Conservation (phyloP, 805 yeast genomes). For the Barnettozyma populi region DNA sequence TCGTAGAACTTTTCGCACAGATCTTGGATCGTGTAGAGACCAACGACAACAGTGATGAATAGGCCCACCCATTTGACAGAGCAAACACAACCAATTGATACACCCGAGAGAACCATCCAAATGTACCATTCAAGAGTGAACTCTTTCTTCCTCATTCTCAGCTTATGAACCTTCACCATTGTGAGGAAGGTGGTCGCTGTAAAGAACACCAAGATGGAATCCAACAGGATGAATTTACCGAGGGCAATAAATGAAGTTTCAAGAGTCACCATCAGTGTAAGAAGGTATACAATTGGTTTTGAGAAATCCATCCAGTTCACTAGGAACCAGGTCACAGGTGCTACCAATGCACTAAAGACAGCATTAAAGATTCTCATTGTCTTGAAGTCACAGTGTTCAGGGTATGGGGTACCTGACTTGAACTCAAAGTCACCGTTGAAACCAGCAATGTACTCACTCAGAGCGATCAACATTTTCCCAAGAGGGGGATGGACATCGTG, state of each 20-base stretch:
- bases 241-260: conserved; percentile 67
- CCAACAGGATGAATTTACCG: conserved; percentile 70
- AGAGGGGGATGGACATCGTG: conserved; percentile 87
- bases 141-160: conserved; percentile 34
- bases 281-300: conserved; percentile 49
- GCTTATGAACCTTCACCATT: conserved; percentile 48
- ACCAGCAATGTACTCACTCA: conserved; percentile 78
- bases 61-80: conserved; percentile 85
- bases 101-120: conserved; percentile 60
- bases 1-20: conserved; percentile 39
- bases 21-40: conserved; percentile 53
- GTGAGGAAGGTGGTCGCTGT: conserved; percentile 65
- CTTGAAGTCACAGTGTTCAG: conserved; percentile 53
- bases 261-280: conserved; percentile 56
- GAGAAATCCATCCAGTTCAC: conserved; percentile 53
- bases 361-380: conserved; percentile 73
- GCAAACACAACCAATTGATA: conserved; percentile 76
- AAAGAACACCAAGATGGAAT: conserved; percentile 71
- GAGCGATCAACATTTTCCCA: conserved; percentile 75
- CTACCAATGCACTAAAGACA: conserved; percentile 56
- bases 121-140: conserved; percentile 37
- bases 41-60: conserved; percentile 56
- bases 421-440: conserved; percentile 74
- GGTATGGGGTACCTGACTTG: conserved; percentile 59
- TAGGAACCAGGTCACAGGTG: conserved; percentile 68